Conservation (phyloP, 2,329 filamentous ascomycete genomes). For the Pseudogymnoascus sp. region DNA sequence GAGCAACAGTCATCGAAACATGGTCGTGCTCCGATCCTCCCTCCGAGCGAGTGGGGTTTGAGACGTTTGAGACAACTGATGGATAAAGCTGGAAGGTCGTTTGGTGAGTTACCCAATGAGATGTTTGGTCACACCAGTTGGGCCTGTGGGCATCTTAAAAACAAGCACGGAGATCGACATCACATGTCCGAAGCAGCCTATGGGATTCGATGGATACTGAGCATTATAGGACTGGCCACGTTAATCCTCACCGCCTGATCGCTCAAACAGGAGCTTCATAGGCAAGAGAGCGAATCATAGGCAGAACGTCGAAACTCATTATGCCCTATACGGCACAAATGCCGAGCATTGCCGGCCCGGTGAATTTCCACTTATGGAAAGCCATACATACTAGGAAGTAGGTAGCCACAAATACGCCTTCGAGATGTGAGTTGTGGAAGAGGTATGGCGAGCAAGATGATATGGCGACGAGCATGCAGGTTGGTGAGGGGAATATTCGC, state of each 20-base stretch:
- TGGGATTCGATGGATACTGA: neutral
- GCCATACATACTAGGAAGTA: neutral
- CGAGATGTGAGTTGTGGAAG: neutral
- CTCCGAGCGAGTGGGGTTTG: neutral
- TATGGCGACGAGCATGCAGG: neutral
- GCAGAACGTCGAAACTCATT: neutral
- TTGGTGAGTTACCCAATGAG: neutral
- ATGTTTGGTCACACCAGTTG: neutral
- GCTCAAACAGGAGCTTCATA: neutral
- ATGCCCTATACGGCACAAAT: slow-evolving; percentile 4
- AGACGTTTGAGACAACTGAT: neutral
- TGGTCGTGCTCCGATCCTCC: neutral
- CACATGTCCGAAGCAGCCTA: slow-evolving; percentile 3
- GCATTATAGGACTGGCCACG: neutral
- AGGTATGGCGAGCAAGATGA: neutral
- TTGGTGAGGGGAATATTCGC: neutral
- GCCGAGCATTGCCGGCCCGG: neutral
- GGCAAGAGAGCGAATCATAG: neutral
- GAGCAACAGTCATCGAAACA: neutral
- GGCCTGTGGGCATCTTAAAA: neutral
- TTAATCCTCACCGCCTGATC: neutral
- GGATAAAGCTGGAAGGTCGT: neutral
- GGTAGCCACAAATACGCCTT: neutral
- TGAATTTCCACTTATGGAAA: slow-evolving; percentile 2
- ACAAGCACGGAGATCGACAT: slow-evolving; percentile 5